Conservation (phyloP, 139 green algal genomes). For the Coelastrella sp. region DNA sequence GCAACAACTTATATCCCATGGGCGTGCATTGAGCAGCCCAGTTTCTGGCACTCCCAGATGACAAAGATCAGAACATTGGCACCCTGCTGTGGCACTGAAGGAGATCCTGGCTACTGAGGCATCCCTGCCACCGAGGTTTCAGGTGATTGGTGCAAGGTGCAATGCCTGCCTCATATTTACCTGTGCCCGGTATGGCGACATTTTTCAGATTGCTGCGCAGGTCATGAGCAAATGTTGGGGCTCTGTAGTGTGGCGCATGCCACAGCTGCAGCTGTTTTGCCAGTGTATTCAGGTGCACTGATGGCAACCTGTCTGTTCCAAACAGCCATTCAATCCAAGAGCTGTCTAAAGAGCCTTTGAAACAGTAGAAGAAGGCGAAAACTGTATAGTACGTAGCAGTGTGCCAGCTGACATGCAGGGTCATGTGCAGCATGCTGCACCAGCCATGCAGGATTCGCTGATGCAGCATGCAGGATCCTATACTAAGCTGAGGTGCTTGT, state of each 20-base stretch:
- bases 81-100: neutral
- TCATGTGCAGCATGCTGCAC: neutral
- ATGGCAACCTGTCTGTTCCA: neutral
- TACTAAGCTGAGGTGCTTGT: too few relatives aligned
- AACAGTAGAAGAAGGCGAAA: neutral
- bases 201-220: constrained; percentile 52
- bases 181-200: constrained; percentile 49
- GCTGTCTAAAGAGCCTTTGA: neutral
- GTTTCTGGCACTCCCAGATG: neutral
- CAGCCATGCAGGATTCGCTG: neutral
- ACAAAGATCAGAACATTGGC: neutral
- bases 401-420: neutral
- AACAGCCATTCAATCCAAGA: neutral
- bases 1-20: too few relatives aligned
- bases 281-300: constrained; percentile 42
- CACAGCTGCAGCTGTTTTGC: constrained; percentile 33
- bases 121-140: neutral
- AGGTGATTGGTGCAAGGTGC: neutral
- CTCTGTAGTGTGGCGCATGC: constrained; percentile 43
- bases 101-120: neutral
- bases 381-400: neutral
- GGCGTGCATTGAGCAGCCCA: too few relatives aligned
- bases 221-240: constrained; percentile 40
- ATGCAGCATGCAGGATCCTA: neutral
- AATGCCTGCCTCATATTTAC: neutral